Percentiles rank a stretch among this genome's conserved stretches.
Evolutionary conservation across 2,329 filamentous ascomycete species (phyloP).

Genomic region (Arthroderma uncinatum): DNA sequence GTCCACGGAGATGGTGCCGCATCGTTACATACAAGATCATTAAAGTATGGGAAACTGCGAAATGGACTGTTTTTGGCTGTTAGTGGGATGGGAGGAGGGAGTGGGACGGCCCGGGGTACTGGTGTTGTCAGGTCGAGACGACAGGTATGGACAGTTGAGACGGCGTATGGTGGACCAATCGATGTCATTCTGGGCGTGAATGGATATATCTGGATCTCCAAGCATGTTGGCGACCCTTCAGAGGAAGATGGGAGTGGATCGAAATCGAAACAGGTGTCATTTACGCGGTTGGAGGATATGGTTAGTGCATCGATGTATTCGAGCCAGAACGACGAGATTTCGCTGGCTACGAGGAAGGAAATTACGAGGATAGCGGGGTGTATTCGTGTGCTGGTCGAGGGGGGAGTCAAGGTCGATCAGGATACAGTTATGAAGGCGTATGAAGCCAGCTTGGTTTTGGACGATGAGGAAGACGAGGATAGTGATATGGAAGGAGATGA

Average conservation of each 20-base stretch:
- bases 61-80: slow-evolving; percentile 86
- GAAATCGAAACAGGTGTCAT: slow-evolving; percentile 36
- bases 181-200: slow-evolving; percentile 90
- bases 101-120: slow-evolving; percentile 57
- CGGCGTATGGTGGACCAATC: slow-evolving; percentile 45
- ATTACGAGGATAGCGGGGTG: slow-evolving; percentile 75
- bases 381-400: slow-evolving; percentile 70
- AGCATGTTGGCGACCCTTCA: slow-evolving; percentile 48
- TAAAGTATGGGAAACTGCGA: slow-evolving; percentile 90
- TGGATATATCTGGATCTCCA: slow-evolving; percentile 91
- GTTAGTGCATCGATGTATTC: slow-evolving; percentile 81
- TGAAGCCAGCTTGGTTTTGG: slow-evolving; percentile 64
- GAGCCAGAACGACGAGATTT: slow-evolving; percentile 83
- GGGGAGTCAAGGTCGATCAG: slow-evolving; percentile 76
- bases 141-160: slow-evolving; percentile 70
- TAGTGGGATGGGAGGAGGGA: slow-evolving; percentile 62
- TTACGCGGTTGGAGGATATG: slow-evolving; percentile 79
- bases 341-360: slow-evolving; percentile 66
- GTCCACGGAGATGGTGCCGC: slow-evolving; percentile 78
- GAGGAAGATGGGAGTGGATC: slow-evolving; percentile 17
- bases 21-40: slow-evolving; percentile 72
- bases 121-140: slow-evolving; percentile 74
- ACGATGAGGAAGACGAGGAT: slow-evolving; percentile 32
- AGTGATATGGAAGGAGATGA: slow-evolving; percentile 29
- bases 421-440: slow-evolving; percentile 77